phyloP scores from a whole-genome alignment of 2,329 filamentous ascomycete species.

The Aspergillus viridinutans region DNA sequence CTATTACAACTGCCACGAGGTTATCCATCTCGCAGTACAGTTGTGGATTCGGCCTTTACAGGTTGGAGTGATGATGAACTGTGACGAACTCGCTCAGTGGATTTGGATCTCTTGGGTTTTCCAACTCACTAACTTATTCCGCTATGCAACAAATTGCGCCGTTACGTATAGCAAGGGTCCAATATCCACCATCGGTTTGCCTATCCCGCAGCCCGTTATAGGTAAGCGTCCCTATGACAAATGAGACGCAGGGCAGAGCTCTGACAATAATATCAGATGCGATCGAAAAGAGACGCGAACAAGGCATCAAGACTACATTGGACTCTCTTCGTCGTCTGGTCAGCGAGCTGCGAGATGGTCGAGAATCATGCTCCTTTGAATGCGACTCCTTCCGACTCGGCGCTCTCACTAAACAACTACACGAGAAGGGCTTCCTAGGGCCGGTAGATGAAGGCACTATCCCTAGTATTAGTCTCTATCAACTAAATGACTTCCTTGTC shows the following conservation, averaged over 20 bases:
- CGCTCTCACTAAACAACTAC: background rate
- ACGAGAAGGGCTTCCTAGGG: background rate
- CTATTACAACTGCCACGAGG: background rate
- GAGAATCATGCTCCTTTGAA: background rate
- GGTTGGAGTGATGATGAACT: background rate
- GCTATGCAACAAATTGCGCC: background rate
- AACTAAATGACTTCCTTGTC: background rate
- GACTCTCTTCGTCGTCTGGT: background rate
- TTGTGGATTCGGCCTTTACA: background rate
- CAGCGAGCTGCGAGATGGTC: background rate
- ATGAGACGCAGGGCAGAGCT: too few species aligned
- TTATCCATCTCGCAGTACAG: background rate
- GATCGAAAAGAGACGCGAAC: background rate
- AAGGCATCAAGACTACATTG: background rate
- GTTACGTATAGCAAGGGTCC: background rate
- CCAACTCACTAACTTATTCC: background rate
- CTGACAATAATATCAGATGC: background rate
- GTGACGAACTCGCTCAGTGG: background rate
- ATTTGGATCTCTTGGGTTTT: background rate
- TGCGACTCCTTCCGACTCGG: background rate
- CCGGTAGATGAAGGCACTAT: background rate
- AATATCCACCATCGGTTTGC: background rate
- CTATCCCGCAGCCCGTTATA: background rate
- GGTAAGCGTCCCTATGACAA: background rate
- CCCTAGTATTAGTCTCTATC: background rate